These are phyloP conservation scores for Candida rishiriensis DNA, from an alignment of 805 yeast genomes.

Conservation along the genomic window DNA sequence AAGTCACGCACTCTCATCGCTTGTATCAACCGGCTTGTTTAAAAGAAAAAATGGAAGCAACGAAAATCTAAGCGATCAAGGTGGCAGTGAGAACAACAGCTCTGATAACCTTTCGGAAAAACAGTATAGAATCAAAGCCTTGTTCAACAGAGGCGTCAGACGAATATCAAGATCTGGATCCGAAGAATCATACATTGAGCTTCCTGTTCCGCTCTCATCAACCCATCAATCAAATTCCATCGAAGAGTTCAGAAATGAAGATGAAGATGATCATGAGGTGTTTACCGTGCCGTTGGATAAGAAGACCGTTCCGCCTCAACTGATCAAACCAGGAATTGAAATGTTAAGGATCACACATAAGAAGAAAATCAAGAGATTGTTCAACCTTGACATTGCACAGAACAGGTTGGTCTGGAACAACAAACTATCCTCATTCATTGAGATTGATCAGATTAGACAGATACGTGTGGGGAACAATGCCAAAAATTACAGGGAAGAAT, in stretches of 20 bases:
- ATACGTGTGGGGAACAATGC: slow-evolving; percentile 68
- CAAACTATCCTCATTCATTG: slow-evolving; percentile 39
- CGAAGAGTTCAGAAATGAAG: neutral
- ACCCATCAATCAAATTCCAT: neutral
- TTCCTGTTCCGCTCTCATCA: neutral
- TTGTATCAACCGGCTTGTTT: neutral
- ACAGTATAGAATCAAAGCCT: slow-evolving; percentile 2
- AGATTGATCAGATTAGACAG: slow-evolving; percentile 60
- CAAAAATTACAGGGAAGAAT: slow-evolving; percentile 79
- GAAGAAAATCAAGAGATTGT: slow-evolving; percentile 55
- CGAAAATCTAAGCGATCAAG: slow-evolving; percentile 9
- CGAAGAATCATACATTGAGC: slow-evolving; percentile 11
- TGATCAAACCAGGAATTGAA: slow-evolving; percentile 55
- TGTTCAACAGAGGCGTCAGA: slow-evolving; percentile 11
- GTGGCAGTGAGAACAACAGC: slow-evolving; percentile 3
- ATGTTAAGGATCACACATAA: slow-evolving; percentile 66
- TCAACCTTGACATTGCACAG: slow-evolving; percentile 50
- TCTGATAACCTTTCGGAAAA: slow-evolving; percentile 6
- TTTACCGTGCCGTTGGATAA: slow-evolving; percentile 19
- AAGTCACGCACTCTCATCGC: too few relatives aligned
- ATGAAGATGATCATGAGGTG: slow-evolving; percentile 11
- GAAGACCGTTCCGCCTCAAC: slow-evolving; percentile 39
- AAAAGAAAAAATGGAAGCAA: slow-evolving; percentile 7
- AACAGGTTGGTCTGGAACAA: slow-evolving; percentile 58
- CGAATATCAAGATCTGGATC: slow-evolving; percentile 14